Base-by-base conservation (phyloP, 2,329 filamentous ascomycete species). In the Aspergillus caelatus region DNA sequence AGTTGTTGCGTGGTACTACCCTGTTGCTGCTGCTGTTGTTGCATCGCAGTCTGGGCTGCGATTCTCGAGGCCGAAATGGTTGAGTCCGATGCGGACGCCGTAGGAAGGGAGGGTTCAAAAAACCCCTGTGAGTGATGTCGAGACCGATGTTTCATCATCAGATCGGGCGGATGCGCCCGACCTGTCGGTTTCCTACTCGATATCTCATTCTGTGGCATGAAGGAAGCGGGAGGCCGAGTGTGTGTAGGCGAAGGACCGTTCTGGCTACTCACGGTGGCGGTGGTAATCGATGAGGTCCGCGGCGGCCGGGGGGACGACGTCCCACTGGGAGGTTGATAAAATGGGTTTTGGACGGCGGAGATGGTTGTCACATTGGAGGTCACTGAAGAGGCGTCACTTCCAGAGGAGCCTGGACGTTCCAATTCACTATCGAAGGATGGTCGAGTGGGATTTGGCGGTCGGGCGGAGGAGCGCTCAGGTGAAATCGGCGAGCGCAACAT, bases 41-140 rank as follows among this genome's bases (percentile, higher is more conserved):
- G 85, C 84, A 90, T 89, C 26, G 88, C 88, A 58, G 88, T 83
- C 74, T 89, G 88, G 32, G 88, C 88, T 19, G 88, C 88, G 66
- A 90, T 89, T 70, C 87, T 84, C 57, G 87, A 89, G 5, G 88
- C 83, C 50, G 82, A 84, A 57, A 89, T 80, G 39, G 79, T 79
- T 75, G 72, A 65, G 81, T 79, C 66, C 77, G 79, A 69, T 63
- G 80, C 75, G 46, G 81, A 82, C 7, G 83, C 80, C n/a, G 83
- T 83, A 46, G 87, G 86, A 61, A 90, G 77, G 36, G 84, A 85
- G 19, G 88, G 88, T 74, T 90, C 88, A 71, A 90, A 90, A 77
- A 89, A 90, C 61, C 88, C 88, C 74, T 90, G 88, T 3, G 86
- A 89, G 72, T 88, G 86, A 67, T 83, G 81, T 65, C 82, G 77